phyloP scores from a whole-genome alignment of 2,329 filamentous ascomycete genomes.

The Apiospora hydei region DNA sequence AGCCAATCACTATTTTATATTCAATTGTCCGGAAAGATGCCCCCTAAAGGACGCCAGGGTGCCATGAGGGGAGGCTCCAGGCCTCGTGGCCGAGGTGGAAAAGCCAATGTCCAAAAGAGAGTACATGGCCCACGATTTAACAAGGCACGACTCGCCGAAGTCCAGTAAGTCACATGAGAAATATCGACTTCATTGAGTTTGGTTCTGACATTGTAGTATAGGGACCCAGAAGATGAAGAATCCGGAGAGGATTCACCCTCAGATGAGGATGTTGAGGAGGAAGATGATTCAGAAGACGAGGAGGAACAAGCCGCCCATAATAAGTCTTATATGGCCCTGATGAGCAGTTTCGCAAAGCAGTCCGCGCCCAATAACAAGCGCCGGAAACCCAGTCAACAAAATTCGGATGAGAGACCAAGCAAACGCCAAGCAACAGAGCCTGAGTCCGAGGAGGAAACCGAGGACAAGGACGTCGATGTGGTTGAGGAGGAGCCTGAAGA shows the following conservation, averaged over 20 bases:
- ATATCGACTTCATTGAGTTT: background rate
- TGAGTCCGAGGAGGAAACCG: slow-evolving; percentile 35
- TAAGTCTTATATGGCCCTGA: slow-evolving; percentile 63
- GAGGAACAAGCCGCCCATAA: slow-evolving; percentile 44
- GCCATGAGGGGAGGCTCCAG: slow-evolving; percentile 5
- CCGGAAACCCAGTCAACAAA: slow-evolving; percentile 59
- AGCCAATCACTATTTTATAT: background rate
- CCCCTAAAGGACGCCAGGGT: slow-evolving; percentile 22
- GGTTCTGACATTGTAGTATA: slow-evolving; percentile 26
- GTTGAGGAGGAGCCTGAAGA: slow-evolving; percentile 57
- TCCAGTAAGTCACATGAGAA: slow-evolving; percentile 45
- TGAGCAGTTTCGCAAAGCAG: slow-evolving; percentile 62
- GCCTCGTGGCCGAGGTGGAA: slow-evolving; percentile 36
- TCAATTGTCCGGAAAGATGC: slow-evolving; percentile 15
- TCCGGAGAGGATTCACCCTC: slow-evolving; percentile 49
- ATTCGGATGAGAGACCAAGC: slow-evolving; percentile 33
- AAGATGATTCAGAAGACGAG: slow-evolving; percentile 55
- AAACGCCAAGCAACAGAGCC: slow-evolving; percentile 22
- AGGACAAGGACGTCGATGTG: slow-evolving; percentile 49
- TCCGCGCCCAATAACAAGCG: slow-evolving; percentile 59
- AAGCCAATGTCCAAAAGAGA: slow-evolving; percentile 33
- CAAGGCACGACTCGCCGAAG: slow-evolving; percentile 53
- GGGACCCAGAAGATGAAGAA: slow-evolving; percentile 42
- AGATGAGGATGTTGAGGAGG: slow-evolving; percentile 51
- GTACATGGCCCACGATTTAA: slow-evolving; percentile 51